Percentiles rank a stretch among this genome's conserved stretches.
Conservation (phyloP, 352 stramenopile species). For the Phytophthora agathidicida region DNA sequence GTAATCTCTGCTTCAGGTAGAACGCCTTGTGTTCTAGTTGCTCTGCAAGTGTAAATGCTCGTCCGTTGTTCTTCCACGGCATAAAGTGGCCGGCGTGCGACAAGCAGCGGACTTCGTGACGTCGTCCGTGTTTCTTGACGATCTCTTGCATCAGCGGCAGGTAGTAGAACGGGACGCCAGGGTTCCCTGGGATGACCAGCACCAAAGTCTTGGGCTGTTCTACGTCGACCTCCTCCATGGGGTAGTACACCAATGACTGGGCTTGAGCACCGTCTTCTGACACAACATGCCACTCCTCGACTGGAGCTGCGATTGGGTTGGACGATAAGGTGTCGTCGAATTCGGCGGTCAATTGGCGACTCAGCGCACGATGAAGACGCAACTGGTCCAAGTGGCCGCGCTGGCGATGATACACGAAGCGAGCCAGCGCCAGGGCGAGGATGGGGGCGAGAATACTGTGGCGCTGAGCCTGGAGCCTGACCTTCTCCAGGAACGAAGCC, state of each 20-base stretch:
- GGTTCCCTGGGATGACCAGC: conserved; percentile 72
- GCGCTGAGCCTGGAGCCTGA: conserved; percentile 36
- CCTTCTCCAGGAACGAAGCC: conserved; percentile 27
- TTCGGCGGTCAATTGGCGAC: conserved; percentile 29
- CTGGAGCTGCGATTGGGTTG: conserved; percentile 15
- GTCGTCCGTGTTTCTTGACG: conserved; percentile 32
- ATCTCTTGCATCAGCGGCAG: conserved; percentile 70
- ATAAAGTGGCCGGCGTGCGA: conserved; percentile 70
- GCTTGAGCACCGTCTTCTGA: conserved; percentile 40
- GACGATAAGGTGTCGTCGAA: conserved; percentile 15
- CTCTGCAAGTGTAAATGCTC: conserved; percentile 57
- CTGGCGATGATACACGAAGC: conserved; percentile 53
- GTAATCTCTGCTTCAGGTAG: conserved; percentile 51
- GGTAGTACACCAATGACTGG: conserved; percentile 59
- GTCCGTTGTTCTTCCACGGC: conserved; percentile 65
- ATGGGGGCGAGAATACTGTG: conserved; percentile 46
- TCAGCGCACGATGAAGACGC: conserved; percentile 43
- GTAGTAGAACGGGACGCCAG: conserved; percentile 68
- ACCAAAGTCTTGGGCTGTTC: conserved; percentile 59
- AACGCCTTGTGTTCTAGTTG: conserved; percentile 62
- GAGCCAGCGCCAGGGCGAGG: conserved; percentile 43
- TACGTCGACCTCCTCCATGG: conserved; percentile 3
- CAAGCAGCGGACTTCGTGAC: conserved; percentile 62
- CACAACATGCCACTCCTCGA: conserved; percentile 62
- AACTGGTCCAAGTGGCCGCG: conserved; percentile 49